These are phyloP conservation scores for Penicillium sp. DNA, from an alignment of 2,329 filamentous ascomycete species.

Conservation along the genomic window DNA sequence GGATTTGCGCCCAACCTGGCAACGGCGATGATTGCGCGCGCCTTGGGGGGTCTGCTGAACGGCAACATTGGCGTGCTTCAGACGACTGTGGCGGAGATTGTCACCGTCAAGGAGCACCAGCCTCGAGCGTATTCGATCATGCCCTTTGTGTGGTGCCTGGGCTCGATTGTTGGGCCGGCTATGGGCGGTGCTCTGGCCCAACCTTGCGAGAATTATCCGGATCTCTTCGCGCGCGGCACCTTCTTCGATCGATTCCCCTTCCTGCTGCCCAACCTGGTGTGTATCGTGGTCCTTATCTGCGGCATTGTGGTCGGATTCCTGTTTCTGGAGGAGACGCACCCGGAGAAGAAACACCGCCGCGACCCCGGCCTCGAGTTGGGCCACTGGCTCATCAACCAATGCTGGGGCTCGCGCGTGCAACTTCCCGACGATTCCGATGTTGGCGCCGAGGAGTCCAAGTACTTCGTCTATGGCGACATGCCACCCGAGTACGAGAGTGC, in stretches of 20 bases:
- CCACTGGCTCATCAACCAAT: slow-evolving; percentile 62
- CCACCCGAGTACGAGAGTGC: slow-evolving; percentile 70
- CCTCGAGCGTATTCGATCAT: slow-evolving; percentile 95
- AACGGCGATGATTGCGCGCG: slow-evolving; percentile 82
- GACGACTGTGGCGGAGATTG: slow-evolving; percentile 91
- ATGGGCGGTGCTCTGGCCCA: slow-evolving; percentile 88
- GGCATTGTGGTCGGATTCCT: slow-evolving; percentile 79
- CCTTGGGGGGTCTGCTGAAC: slow-evolving; percentile 88
- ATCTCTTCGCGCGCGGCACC: slow-evolving; percentile 70
- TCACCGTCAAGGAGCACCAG: slow-evolving; percentile 91
- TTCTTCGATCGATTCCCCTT: slow-evolving; percentile 90
- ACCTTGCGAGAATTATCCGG: slow-evolving; percentile 81
- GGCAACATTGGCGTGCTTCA: slow-evolving; percentile 96
- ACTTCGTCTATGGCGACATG: slow-evolving; percentile 66
- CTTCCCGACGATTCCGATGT: slow-evolving; percentile 53
- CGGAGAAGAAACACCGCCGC: slow-evolving; percentile 73
- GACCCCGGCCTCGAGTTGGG: slow-evolving; percentile 80
- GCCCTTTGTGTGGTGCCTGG: slow-evolving; percentile 97
- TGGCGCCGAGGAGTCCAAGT: slow-evolving; percentile 30
- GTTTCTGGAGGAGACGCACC: slow-evolving; percentile 93
- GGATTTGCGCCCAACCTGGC: slow-evolving; percentile 84
- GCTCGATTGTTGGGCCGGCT: slow-evolving; percentile 90
- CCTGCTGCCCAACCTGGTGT: slow-evolving; percentile 89
- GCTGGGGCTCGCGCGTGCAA: slow-evolving; percentile 33
- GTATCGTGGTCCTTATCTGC: slow-evolving; percentile 74